Evolutionary conservation across 345 rosid species (phyloP).

Genomic region (Rhodamnia argentea): DNA sequence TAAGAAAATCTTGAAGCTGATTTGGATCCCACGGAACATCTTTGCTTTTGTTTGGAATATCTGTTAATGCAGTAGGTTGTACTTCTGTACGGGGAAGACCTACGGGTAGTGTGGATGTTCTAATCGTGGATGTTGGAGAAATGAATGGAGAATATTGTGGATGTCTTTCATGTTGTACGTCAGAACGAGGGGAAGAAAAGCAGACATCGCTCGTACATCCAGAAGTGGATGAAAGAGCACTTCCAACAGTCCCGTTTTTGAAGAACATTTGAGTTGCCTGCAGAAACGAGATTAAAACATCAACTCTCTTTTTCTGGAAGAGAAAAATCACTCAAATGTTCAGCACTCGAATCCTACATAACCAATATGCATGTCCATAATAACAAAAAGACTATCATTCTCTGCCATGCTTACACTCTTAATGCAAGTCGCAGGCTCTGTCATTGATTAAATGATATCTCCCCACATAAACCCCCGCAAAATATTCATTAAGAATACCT

Average conservation of each 20-base stretch:
- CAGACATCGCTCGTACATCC: conserved; percentile 18
- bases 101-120: conserved; percentile 11
- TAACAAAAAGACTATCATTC: not conserved
- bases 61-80: conserved; percentile 16
- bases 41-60: conserved; percentile 28
- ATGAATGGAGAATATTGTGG: conserved; percentile 30
- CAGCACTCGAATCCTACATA: not conserved
- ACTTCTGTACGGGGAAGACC: conserved; percentile 21
- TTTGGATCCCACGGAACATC: conserved; percentile 42
- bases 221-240: conserved; percentile 19
- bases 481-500: not conserved
- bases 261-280: conserved; percentile 29
- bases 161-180: conserved; percentile 20
- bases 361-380: not conserved
- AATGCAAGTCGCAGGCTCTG: not conserved
- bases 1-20: conserved; percentile 38
- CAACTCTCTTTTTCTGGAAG: not conserved
- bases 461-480: not conserved
- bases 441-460: not conserved
- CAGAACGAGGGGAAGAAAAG: conserved; percentile 11
- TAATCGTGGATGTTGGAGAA: conserved; percentile 15
- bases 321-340: not conserved
- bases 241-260: conserved; percentile 16
- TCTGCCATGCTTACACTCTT: not conserved
- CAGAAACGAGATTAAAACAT: not conserved